Base-by-base conservation (phyloP, 139 green algal species). In the Gonium pectorale region DNA sequence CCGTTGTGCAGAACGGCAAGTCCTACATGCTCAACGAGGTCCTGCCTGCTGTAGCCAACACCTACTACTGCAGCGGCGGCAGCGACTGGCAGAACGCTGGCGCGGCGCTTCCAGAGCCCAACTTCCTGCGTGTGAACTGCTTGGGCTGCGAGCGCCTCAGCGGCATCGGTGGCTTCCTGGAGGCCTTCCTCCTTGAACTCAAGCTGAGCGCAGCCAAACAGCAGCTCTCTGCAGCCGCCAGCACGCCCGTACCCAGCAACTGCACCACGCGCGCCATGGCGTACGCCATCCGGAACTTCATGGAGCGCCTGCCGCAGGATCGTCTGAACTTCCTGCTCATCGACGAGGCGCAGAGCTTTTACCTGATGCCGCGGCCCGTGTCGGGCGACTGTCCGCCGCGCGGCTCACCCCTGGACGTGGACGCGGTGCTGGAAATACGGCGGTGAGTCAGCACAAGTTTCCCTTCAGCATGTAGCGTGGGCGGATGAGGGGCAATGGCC, bases 1-100 rank as follows among this genome's bases (percentile, higher is more conserved):
- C n/a, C 44, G 44, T 69, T 13, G 24, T 62, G 54, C 73, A 81
- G 73, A 64, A 3, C 37, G 73, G 73, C 73, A 81, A 81, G 73
- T 81, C 73, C 52, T 81, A 49, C 54, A n/a, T 68, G 52, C 73
- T 81, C 52, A 81, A 68, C 73, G 11, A 69, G 37, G 54, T 81
- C 52, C 37, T 81, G 35, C 73, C 73, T 41, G 73, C 73, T n/a
- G 29, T 81, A 54, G 73, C 73, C 73, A 52, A 38, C 37, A 40
- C 52, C 37, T 44, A 51, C 29, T 54, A 59, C 40, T 41, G 68
- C 68, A 64, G 70, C 49, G 70, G 70, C 49, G 49, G 49, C 70
- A 37, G 70, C 49, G 31, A 33, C 49, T 33, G 22, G 49, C 31
- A 33, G 24, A 35, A 24, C 13, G 52, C 9, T 35, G 35, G 8